Evolutionary conservation across 1,284 basidiomycete genomes (phyloP), one percentile per base, ranked within the genome.

Genomic region (Leccinum subrobustum): DNA sequence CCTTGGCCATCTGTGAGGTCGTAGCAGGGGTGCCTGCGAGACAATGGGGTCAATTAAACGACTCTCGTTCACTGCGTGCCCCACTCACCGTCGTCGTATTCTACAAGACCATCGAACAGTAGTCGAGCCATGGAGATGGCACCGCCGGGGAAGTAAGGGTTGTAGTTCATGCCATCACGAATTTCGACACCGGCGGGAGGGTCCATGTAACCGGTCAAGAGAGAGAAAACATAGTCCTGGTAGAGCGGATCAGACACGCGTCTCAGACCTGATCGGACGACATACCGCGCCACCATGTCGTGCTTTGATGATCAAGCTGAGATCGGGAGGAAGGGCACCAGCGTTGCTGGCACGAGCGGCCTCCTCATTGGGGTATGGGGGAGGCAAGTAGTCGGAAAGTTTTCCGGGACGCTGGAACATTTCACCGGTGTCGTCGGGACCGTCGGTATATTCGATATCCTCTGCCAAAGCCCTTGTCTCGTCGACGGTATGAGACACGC

Each of bases 321-420:
- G 84, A 83, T 99, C 97, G 48, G 97, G 97, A 69, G 97, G 97
- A 56, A 96, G 85, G 64, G 96, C 96, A 82, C 97, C 96, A 64
- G 82, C 91, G 78, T 99, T 99, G 67, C 89, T 85, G 63, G 96
- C 91, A 70, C 97, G 88, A 55, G 97, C 95, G 69, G 97, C 96
- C 83, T 98, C 95, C 70, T 98, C 96, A 76, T 99, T 99, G 68
- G 96, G 88, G 80, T 99, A 99, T 59, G 97, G 94, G 56, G 85
- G 76, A 63, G 96, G 97, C 84, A 99, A 84, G 81, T 98, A 98
- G 78, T 99, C 97, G 56, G 97, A 86, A 64, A 95, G 88, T 79
- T 98, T 98, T 78, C 95, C 98, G 42, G 97, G 97, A 66, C 97
- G 86, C 79, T 95, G 88, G 86, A 98, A 99, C 95, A 98, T 98